Evolutionary conservation across 345 rosid genomes (phyloP).

Genomic region (thale cress (Arabidopsis thaliana)): TAIR10.1 NC_003076.8:21218501-21219000

Average conservation of each 20-base stretch:
- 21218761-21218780: background rate
- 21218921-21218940: constrained; percentile 3
- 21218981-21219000: constrained; percentile 24
- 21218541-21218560: too few species aligned
- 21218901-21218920: background rate
- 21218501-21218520: too few species aligned
- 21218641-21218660: background rate
- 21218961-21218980: background rate
- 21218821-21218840: background rate
- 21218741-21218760: background rate
- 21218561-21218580: too few species aligned
- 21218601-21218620: background rate
- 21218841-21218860: constrained; percentile 5
- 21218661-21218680: background rate
- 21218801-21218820: background rate
- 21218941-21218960: background rate
- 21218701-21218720: background rate
- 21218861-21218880: background rate
- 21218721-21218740: background rate
- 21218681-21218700: background rate
- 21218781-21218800: constrained; percentile 17
- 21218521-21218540: too few species aligned
- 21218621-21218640: constrained; percentile 3
- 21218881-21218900: constrained; percentile 12
- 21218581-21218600: background rate